Evolutionary conservation across 495 filamentous ascomycete species (phyloP), one percentile per base, ranked within the genome.

Genomic region (Halenospora varia): DNA sequence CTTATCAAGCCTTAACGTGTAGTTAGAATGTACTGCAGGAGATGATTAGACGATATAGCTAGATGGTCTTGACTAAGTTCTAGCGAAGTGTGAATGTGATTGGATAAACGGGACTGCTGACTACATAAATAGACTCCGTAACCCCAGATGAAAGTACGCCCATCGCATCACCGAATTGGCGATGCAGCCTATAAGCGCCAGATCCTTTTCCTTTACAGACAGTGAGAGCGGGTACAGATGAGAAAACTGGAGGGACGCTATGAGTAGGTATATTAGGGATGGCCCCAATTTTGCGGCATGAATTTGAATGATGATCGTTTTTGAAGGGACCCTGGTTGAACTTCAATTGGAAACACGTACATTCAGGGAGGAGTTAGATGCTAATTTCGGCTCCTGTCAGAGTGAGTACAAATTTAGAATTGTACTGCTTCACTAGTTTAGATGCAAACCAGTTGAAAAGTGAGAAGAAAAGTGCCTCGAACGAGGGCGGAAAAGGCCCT

Each of bases 131-230:
- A 47, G 44, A 23, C 44, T 47, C n/a, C n/a, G 17, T 47, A 47
- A 47, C 44, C 44, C n/a, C n/a, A 47, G 44, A 47, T 47, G 44
- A 47, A 47, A 47, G 44, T 47, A 47, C 17, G 44, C 44, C 44
- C 17, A n/a, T 47, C 44, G 17, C 44, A n/a, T 47, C 44, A 47
- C 44, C 44, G 44, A 47, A 47, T 47, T 47, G 17, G 44, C 44
- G 17, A 47, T n/a, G 44, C 44, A 4, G 44, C 44, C 44, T 47
- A 23, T n/a, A 47, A 47, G 44, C 44, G 44, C 44, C 20, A 47
- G 44, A n/a, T n/a, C 44, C 44, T 47, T 47, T n/a, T 47, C 44
- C 44, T 47, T 47, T 47, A 47, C n/a, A 47, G 44, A 47, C 44
- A 47, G 44, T n/a, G 44, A 47, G 44, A 47, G 44, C 44, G 44